Base-by-base conservation (phyloP, 805 yeast genomes). In the Cyberlindnera japonica region DNA sequence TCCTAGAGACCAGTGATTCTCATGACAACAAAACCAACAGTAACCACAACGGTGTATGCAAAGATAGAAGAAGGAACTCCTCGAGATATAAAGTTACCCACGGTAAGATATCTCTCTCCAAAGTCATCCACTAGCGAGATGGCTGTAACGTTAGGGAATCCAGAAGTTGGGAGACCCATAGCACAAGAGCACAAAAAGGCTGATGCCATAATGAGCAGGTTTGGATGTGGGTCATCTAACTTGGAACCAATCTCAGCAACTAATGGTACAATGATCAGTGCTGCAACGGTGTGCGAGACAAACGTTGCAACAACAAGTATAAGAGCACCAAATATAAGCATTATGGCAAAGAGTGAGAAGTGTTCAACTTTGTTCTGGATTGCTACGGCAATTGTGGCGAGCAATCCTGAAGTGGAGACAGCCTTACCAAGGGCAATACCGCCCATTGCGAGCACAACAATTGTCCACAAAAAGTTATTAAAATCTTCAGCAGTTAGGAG, bases 71-170 rank as follows among this genome's bases (percentile, higher is more conserved):
- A 74, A 9, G 96, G 96, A 8, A 91, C 88, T 59, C 99, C 99
- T 45, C 95, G 74, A 11, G 84, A 81, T 33, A 93, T 87, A 57
- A 93, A 93, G 24, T 85, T 84, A 13, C 79, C 75, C 13, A 90
- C 98, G 0, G 89, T 83, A 53, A 93, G 67, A 57, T 93, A 93
- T 15, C 95, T 88, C 41, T 83, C 82, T 9, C 98, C 98, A 30
- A 90, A 74, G 54, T 87, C 96, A 61, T 93, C 95, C 6, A 90
- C 81, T 79, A 89, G 79, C 43, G 97, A 89, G 47, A 93, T 88
- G 0, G 98, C 99, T 0, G 98, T 89, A 25, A 93, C 96, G 55
- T 93, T 93, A 5, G 99, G 99, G 70, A 93, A 91, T 0, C 99
- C 98, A 3, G 95, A 85, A 0, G 98, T 93, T 21, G 99, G 98